These are phyloP conservation scores for Leccinum broughii DNA, from an alignment of 768 basidiomycete species.

Conservation along the genomic window DNA sequence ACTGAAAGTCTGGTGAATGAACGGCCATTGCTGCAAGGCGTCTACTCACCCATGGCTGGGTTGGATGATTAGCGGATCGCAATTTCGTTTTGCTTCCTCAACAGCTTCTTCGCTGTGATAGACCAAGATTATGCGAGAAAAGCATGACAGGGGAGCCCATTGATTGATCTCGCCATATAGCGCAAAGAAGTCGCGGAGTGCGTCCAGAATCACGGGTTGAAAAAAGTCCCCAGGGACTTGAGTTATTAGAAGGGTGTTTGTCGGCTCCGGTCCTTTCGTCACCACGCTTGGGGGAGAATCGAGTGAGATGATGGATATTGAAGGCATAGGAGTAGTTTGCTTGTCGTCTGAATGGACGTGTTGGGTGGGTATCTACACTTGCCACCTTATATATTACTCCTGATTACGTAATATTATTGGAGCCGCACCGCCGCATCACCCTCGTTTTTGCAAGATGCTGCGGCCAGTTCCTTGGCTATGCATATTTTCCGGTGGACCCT, in stretches of 20 bases:
- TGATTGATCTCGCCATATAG: conserved; percentile 80
- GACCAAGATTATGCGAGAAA: conserved; percentile 82
- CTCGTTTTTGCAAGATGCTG: not conserved
- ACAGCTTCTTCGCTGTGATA: conserved; percentile 65
- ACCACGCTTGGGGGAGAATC: conserved; percentile 2
- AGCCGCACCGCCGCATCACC: conserved; percentile 4
- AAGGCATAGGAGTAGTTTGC: conserved; percentile 21
- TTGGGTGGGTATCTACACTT: not conserved
- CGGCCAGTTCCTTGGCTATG: conserved; percentile 20
- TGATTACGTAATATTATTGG: conserved; percentile 23
- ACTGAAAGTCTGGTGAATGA: conserved; percentile 35
- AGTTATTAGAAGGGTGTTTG: conserved; percentile 86
- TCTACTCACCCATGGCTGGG: conserved; percentile 50
- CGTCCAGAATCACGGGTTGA: conserved; percentile 61
- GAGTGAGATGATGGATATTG: conserved; percentile 30
- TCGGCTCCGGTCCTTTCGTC: conserved; percentile 32
- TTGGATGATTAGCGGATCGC: conserved; percentile 65
- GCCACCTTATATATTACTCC: conserved; percentile 7
- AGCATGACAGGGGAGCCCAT: conserved; percentile 86
- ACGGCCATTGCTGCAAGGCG: conserved; percentile 1
- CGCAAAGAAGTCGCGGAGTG: conserved; percentile 71
- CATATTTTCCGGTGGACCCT: conserved; percentile 10
- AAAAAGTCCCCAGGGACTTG: conserved; percentile 78
- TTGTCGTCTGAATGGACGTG: conserved; percentile 3
- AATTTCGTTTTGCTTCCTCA: conserved; percentile 62